Conservation (phyloP, 2,329 filamentous ascomycete species). For the Alternaria burnsii region DNA sequence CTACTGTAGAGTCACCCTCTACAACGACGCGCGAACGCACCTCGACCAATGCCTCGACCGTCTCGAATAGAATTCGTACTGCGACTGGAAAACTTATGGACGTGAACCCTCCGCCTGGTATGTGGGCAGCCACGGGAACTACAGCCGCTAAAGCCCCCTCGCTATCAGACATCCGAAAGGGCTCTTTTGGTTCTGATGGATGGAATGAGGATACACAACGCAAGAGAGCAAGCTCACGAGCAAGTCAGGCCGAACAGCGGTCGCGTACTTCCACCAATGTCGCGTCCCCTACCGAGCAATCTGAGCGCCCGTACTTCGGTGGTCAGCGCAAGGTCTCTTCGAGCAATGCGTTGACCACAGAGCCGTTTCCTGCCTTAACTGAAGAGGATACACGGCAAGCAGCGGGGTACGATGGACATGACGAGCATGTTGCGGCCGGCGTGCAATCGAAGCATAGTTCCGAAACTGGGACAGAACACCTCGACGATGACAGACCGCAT, state of each 20-base stretch:
- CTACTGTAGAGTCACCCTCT: conserved; percentile 22
- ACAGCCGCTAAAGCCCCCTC: conserved; percentile 54
- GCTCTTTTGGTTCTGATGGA: conserved; percentile 45
- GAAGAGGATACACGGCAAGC: conserved; percentile 34
- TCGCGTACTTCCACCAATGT: conserved; percentile 13
- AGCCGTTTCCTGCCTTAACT: conserved; percentile 43
- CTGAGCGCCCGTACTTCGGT: conserved; percentile 4
- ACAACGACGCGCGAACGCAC: conserved; percentile 33
- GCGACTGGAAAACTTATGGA: conserved; percentile 52
- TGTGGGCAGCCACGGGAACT: conserved; percentile 57
- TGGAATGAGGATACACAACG: conserved; percentile 45
- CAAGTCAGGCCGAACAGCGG: conserved; percentile 35
- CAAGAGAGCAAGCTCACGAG: conserved; percentile 34
- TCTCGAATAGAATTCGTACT: conserved; percentile 44
- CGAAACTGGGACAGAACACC: conserved; percentile 28
- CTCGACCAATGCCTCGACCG: conserved; percentile 44
- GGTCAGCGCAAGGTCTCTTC: conserved; percentile 22
- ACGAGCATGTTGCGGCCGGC: conserved; percentile 18
- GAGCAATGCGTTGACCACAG: conserved; percentile 24
- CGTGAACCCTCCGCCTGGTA: conserved; percentile 50
- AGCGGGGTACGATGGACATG: conserved; percentile 9
- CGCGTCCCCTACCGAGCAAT: conserved; percentile 17
- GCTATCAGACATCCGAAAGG: conserved; percentile 53
- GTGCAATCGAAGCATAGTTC: conserved; percentile 28
- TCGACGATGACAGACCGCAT: conserved; percentile 17